Base-by-base conservation (phyloP, 371 early-diverging fungal genomes). In the Mucor velutinosus region DNA sequence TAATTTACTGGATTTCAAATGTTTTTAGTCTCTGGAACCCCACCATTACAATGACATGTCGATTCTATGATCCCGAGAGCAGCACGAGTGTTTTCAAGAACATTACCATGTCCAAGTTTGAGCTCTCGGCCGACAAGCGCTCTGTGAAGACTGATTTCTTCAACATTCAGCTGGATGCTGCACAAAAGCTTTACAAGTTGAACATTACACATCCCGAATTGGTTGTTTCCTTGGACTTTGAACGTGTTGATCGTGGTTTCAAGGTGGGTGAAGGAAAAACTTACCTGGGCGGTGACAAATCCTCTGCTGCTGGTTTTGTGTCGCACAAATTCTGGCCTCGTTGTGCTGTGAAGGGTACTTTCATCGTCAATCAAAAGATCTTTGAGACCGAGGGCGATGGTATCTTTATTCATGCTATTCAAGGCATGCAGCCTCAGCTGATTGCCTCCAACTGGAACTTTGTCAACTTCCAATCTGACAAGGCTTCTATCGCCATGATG, bases 391-490 rank as follows among this genome's bases (percentile, higher is more conserved):
- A 83, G 47, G 93, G 92, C 33, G 86, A 90, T 32, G 95, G 93
- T 32, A 81, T 93, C 70, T 94, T 92, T 72, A 88, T 93, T 64
- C 93, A 94, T 73, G 97, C 95, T 4, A 78, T 94, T 65, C 87
- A 94, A 75, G 90, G 86, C 58, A 92, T 93, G 87, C 90, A 92
- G 63, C 96, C 97, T 39, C 94, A 96, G 62, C 78, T 90, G 63
- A 90, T 92, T 51, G 94, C 92, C 14, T 86, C 89, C 51, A 89
- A 89, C 67, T 96, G 96, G 95, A 93, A 92, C 76, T 91, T 92
- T 82, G 84, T 86, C 65, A 77, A 89, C 72, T 88, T 94, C 78
- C 88, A 89, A 27, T 79, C 80, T 5, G 64, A 76, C 15, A 77
- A 85, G 49, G 86, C 87, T 29, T 76, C 91, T 7, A 77, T 95